Evolutionary conservation across 345 rosid genomes (phyloP).

Genomic region (Clarkia xantiana): DNA sequence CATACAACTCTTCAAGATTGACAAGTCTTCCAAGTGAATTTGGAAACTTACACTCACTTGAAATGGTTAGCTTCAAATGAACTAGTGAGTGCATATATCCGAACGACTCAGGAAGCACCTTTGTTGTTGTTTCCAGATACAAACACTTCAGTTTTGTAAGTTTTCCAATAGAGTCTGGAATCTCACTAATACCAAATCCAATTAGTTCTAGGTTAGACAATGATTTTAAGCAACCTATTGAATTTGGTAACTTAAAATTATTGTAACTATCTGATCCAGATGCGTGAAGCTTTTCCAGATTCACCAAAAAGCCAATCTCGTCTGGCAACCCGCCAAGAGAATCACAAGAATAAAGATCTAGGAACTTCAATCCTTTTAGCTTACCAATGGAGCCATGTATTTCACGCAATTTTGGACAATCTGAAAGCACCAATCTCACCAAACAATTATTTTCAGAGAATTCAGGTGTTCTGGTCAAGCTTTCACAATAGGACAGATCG

Average conservation of each 20-base stretch:
- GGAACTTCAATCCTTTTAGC: neutral
- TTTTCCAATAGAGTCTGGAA: neutral
- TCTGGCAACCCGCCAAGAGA: too few relatives aligned
- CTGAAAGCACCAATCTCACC: too few relatives aligned
- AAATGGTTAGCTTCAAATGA: neutral
- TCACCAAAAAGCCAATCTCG: neutral
- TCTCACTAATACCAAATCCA: neutral
- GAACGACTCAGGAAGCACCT: neutral
- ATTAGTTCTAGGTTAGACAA: neutral
- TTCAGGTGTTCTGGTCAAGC: too few relatives aligned
- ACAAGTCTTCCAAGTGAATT: neutral
- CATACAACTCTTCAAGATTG: neutral
- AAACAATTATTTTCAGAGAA: too few relatives aligned
- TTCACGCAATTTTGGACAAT: too few relatives aligned
- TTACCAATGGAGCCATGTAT: neutral
- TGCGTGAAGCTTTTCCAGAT: too few relatives aligned
- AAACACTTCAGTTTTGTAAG: neutral
- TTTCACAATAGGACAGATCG: too few relatives aligned
- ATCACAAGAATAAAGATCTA: neutral
- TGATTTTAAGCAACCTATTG: too few relatives aligned
- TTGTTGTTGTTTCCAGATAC: neutral
- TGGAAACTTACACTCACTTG: neutral
- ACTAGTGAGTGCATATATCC: neutral
- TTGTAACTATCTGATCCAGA: too few relatives aligned
- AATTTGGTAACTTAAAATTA: neutral